A percentile compares a stretch with the other conserved stretches of the same genome.
Conservation (phyloP, 805 yeast species). For the Candida dendrica region DNA sequence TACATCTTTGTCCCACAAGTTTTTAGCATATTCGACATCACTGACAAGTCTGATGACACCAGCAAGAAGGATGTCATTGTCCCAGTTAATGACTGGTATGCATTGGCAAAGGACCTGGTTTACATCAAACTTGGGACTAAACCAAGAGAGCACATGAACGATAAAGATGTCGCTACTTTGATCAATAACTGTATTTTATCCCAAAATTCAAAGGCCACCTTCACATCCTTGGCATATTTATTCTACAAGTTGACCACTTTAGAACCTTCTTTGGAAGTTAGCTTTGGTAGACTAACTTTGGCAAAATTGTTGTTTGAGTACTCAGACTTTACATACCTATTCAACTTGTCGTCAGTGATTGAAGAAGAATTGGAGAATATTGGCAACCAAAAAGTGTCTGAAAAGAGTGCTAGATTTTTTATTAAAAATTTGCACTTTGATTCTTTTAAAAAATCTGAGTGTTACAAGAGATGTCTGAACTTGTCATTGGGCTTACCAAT, state of each 20-base stretch:
- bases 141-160: conserved; percentile 8
- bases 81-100: conserved; percentile 15
- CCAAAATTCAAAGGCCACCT: conserved; percentile 1
- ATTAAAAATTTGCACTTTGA: conserved; percentile 16
- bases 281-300: conserved; percentile 13
- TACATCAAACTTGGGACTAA: conserved; percentile 15
- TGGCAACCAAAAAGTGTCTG: conserved; percentile 15
- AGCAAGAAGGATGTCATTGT: conserved; percentile 1
- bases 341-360: conserved; percentile 10
- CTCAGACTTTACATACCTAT: conserved; percentile 11
- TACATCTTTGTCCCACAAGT: conserved; percentile 14
- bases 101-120: conserved; percentile 16
- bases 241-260: conserved; percentile 13
- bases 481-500: conserved; percentile 10
- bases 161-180: conserved; percentile 10
- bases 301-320: conserved; percentile 15
- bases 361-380: conserved; percentile 12
- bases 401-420: conserved; percentile 16
- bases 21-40: conserved; percentile 1
- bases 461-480: conserved; percentile 20
- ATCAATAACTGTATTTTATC: conserved; percentile 12
- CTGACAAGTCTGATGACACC: conserved; percentile 1
- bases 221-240: conserved; percentile 6
- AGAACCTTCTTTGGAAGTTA: conserved; percentile 12
- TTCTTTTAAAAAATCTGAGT: conserved; percentile 11